Evolutionary conservation across 768 basidiomycete species (phyloP).

Genomic region (button mushroom (Agaricus bisporus)): DNA sequence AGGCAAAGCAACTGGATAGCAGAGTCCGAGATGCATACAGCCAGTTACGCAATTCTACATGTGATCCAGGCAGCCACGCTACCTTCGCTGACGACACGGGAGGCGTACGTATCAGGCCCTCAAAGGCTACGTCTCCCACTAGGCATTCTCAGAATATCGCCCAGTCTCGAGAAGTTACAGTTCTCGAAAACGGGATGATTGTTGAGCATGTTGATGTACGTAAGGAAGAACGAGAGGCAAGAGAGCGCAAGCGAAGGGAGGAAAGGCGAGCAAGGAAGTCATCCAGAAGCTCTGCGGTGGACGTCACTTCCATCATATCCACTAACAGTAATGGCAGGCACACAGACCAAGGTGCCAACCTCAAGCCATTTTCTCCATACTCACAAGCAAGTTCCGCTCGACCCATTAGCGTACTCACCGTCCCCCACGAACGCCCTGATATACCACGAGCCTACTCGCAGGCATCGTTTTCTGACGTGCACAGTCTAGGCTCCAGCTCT

Average conservation of each 20-base stretch:
- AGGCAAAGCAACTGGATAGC: conserved; percentile 69
- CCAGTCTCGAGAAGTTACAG: conserved; percentile 66
- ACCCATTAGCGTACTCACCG: conserved; percentile 57
- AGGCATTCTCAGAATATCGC: conserved; percentile 34
- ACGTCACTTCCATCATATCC: conserved; percentile 71
- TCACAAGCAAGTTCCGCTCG: conserved; percentile 46
- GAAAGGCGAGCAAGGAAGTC: conserved; percentile 70
- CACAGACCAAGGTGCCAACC: conserved; percentile 44
- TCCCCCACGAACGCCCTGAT: conserved; percentile 53
- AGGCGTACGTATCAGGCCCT: conserved; percentile 68
- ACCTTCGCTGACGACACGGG: conserved; percentile 49
- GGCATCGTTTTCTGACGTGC: conserved; percentile 75
- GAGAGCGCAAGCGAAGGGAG: conserved; percentile 62
- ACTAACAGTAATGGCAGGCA: conserved; percentile 48
- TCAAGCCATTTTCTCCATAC: conserved; percentile 58
- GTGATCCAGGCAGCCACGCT: conserved; percentile 50
- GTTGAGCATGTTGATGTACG: conserved; percentile 84
- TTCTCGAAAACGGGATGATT: conserved; percentile 85
- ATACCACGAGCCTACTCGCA: conserved; percentile 68
- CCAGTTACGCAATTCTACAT: conserved; percentile 72
- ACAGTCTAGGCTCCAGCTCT: conserved; percentile 63
- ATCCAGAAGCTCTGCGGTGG: conserved; percentile 64
- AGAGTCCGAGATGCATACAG: conserved; percentile 77
- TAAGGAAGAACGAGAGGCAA: conserved; percentile 71
- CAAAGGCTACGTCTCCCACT: conserved; percentile 28